A percentile compares a stretch with the other conserved stretches of the same genome.
Evolutionary conservation across 2,329 filamentous ascomycete genomes (phyloP).

Genomic region (Monosporascus sp.): DNA sequence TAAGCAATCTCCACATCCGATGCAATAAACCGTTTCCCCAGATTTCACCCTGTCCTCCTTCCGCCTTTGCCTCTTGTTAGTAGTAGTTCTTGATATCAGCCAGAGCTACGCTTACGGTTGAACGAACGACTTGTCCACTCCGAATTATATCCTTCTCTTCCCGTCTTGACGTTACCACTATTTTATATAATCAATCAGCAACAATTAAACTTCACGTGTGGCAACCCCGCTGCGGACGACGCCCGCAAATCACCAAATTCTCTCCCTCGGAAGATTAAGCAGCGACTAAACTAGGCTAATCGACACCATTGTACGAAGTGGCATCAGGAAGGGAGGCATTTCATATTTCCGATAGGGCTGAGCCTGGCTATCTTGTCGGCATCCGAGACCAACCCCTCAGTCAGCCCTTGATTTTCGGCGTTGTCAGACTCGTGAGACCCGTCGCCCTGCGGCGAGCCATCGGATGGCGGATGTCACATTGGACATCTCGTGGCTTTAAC

Average conservation of each 20-base stretch:
- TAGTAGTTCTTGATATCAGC: neutral
- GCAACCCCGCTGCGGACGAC: slow-evolving; percentile 15
- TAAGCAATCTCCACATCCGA: slow-evolving; percentile 21
- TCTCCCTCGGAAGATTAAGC: slow-evolving; percentile 15
- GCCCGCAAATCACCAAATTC: slow-evolving; percentile 19
- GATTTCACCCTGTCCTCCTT: slow-evolving; percentile 8
- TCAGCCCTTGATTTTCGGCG: slow-evolving; percentile 21
- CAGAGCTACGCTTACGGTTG: too few relatives aligned
- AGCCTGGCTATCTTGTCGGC: slow-evolving; percentile 19
- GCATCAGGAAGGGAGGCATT: slow-evolving; percentile 10
- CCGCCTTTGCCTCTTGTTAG: slow-evolving; percentile 8
- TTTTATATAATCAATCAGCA: neutral
- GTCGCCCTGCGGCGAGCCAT: slow-evolving; percentile 21
- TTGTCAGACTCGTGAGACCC: slow-evolving; percentile 18
- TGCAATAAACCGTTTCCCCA: slow-evolving; percentile 14
- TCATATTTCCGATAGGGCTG: slow-evolving; percentile 25
- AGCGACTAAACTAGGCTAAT: slow-evolving; percentile 8
- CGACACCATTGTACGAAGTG: slow-evolving; percentile 16
- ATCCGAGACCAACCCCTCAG: slow-evolving; percentile 26
- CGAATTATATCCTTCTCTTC: slow-evolving; percentile 12
- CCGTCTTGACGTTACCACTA: slow-evolving; percentile 9
- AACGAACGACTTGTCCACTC: too few relatives aligned
- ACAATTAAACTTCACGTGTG: neutral
- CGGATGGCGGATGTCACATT: slow-evolving; percentile 31
- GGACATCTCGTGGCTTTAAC: slow-evolving; percentile 18